Percentiles rank a stretch among this genome's conserved stretches.
Evolutionary conservation across 306 rosid species (phyloP).

Genomic region (Benincasa hispida): DNA sequence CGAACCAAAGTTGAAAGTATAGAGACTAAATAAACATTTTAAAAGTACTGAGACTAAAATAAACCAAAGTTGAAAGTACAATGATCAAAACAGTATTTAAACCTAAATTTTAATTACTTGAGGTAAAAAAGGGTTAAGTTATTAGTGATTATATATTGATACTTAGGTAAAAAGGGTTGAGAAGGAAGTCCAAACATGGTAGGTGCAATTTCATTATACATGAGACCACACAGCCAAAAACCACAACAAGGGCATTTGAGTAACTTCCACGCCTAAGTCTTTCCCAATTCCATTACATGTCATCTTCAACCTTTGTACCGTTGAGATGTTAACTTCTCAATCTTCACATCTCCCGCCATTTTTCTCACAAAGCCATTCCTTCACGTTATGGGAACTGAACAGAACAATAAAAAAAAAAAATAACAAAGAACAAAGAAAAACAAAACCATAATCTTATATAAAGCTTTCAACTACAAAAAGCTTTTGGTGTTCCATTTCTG

Average conservation of each 20-base stretch:
- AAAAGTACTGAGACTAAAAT: no score
- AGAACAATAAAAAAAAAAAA: conserved; percentile 9
- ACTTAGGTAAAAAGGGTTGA: background rate
- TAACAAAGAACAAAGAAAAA: background rate
- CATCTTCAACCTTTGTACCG: conserved; percentile 25
- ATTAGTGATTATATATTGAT: background rate
- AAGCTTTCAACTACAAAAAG: conserved; percentile 24
- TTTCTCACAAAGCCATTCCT: conserved; percentile 39
- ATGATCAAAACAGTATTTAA: no score
- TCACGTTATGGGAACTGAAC: conserved; percentile 56
- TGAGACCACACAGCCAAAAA: background rate
- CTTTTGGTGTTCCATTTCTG: conserved; percentile 38
- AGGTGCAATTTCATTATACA: background rate
- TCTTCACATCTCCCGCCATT: conserved; percentile 19
- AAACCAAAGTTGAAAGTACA: no score
- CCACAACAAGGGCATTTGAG: conserved; percentile 1
- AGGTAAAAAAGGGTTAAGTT: no score
- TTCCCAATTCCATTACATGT: conserved; percentile 17
- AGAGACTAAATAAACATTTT: no score
- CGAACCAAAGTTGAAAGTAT: no score
- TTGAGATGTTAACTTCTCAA: conserved; percentile 40
- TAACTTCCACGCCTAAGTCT: conserved; percentile 14
- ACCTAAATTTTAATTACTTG: no score
- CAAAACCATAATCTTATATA: conserved; percentile 9
- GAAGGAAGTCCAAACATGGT: background rate